Conservation (phyloP, 371 early-diverging fungal genomes). For the Mortierella sp. region DNA sequence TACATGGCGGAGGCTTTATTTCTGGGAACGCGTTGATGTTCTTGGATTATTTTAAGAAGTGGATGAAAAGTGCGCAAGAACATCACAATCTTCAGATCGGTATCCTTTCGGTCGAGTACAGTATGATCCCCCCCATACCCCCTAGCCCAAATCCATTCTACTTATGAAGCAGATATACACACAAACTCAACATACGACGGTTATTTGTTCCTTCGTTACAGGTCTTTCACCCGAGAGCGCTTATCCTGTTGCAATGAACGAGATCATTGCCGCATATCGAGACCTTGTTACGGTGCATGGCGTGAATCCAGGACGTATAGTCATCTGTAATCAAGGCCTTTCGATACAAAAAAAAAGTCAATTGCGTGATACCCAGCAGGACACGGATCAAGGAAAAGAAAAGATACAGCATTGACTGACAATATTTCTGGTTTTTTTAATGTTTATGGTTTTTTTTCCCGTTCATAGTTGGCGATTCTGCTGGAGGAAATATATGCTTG, state of each 20-base stretch:
- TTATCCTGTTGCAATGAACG: conserved; percentile 60
- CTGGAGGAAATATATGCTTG: conserved; percentile 42
- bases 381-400: no score
- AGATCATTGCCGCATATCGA: conserved; percentile 58
- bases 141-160: not conserved
- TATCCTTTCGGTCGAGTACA: conserved; percentile 66
- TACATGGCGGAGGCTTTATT: conserved; percentile 48
- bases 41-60: conserved; percentile 24
- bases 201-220: no score
- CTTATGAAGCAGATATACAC: not conserved
- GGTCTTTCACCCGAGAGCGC: conserved; percentile 53
- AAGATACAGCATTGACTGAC: no score
- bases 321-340: conserved; percentile 23
- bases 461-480: conserved; percentile 45
- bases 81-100: conserved; percentile 60
- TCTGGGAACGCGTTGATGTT: conserved; percentile 38
- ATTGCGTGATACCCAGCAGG: no score
- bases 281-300: conserved; percentile 53
- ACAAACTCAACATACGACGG: not conserved
- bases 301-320: conserved; percentile 22
- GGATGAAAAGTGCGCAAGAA: conserved; percentile 58
- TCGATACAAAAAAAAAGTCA: not conserved
- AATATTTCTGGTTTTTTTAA: not conserved
- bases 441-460: not conserved
- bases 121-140: no score